phyloP scores from a whole-genome alignment of 2,329 filamentous ascomycete species.

The Diaporthe destruens region DNA sequence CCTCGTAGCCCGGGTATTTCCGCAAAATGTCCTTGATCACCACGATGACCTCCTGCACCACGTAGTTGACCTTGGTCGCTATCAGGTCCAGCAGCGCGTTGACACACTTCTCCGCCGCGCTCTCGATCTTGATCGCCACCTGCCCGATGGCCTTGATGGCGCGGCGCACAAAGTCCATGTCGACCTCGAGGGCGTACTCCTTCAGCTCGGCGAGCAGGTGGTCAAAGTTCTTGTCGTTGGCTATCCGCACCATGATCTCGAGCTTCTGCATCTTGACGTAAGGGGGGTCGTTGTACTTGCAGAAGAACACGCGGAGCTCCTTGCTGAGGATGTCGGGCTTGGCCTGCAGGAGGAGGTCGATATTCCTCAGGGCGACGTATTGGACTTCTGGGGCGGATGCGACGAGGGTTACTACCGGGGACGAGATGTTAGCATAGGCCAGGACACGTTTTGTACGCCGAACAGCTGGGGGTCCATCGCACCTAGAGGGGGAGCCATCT shows the following conservation, averaged over 20 bases:
- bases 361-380: conserved; percentile 96
- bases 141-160: conserved; percentile 97
- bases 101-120: conserved; percentile 93
- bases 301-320: conserved; percentile 98
- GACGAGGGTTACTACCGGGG: conserved; percentile 83
- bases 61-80: conserved; percentile 98
- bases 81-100: conserved; percentile 94
- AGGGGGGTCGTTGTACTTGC: conserved; percentile 99
- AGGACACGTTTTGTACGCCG: conserved; percentile 8
- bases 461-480: conserved; percentile 49
- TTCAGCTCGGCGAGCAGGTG: conserved; percentile 94
- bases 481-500: conserved; percentile 98
- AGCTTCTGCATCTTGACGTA: conserved; percentile 98
- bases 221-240: conserved; percentile 96
- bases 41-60: conserved; percentile 98
- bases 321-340: conserved; percentile 97
- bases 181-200: conserved; percentile 97
- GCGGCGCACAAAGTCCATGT: conserved; percentile 98
- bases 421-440: conserved; percentile 29
- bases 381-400: conserved; percentile 97
- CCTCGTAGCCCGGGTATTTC: conserved; percentile 97
- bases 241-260: conserved; percentile 99
- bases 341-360: conserved; percentile 94
- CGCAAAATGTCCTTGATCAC: conserved; percentile 99
- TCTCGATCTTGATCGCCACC: conserved; percentile 98